phyloP scores from a whole-genome alignment of 495 filamentous ascomycete species.

The Aspergillus affinis region DNA sequence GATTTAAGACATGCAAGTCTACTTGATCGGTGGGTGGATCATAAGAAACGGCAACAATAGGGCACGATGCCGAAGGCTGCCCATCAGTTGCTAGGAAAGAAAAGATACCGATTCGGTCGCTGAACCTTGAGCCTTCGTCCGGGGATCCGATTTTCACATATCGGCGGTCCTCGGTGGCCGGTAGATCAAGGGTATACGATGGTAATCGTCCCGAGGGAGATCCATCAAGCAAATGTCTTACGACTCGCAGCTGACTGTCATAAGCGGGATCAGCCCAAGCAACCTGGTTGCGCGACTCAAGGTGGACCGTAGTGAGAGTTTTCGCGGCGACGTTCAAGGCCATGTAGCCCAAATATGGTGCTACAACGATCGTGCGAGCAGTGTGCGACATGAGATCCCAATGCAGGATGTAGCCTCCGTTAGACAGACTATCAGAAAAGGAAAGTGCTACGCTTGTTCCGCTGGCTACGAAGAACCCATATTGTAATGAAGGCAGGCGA shows the following conservation, averaged over 20 bases:
- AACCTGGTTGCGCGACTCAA: conserved; percentile 1
- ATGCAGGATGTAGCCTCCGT: conserved; percentile 21
- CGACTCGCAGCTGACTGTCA: conserved; percentile 12
- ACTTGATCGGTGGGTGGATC: conserved; percentile 11
- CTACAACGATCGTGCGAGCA: conserved; percentile 17
- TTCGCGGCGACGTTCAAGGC: conserved; percentile 8
- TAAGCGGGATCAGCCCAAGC: not conserved
- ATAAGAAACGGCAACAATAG: conserved; percentile 12
- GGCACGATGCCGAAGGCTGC: not conserved
- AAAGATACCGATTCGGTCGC: conserved; percentile 17
- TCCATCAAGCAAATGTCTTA: conserved; percentile 11
- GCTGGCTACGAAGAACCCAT: conserved; percentile 13
- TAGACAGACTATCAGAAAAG: not conserved
- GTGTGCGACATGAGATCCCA: conserved; percentile 22
- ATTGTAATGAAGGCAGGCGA: conserved; percentile 22
- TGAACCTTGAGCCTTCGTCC: not conserved
- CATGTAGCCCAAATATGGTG: conserved; percentile 11
- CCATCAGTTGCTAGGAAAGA: not conserved
- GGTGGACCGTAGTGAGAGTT: conserved; percentile 14
- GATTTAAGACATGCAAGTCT: conserved; percentile 11
- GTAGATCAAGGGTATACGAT: conserved; percentile 4
- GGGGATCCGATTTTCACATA: not conserved
- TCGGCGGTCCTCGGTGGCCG: not conserved
- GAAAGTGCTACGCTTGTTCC: conserved; percentile 23
- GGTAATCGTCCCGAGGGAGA: not conserved